Percentiles rank a stretch among this genome's conserved stretches.
Conservation (phyloP, 306 rosid genomes). For the Vigna mungo region DNA sequence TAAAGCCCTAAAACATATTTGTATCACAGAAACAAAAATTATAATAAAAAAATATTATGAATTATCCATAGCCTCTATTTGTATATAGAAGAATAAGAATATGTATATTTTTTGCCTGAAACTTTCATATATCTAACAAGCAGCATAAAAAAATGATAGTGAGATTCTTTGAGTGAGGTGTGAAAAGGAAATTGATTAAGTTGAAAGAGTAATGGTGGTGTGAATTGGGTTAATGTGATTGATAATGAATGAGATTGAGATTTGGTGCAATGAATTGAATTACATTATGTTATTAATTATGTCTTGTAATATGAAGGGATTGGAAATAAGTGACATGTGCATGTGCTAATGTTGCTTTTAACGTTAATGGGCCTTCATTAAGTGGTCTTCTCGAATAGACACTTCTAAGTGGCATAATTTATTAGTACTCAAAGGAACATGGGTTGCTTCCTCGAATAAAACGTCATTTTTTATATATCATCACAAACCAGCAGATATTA, state of each 20-base stretch:
- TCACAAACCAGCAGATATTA: background rate
- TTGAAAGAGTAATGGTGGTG: conserved; percentile 9
- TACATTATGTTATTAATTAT: conserved; percentile 14
- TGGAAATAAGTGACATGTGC: conserved; percentile 42
- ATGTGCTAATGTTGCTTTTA: conserved; percentile 56
- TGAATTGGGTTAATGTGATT: conserved; percentile 31
- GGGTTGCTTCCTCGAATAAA: conserved; percentile 51
- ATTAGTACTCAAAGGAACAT: conserved; percentile 43
- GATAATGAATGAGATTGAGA: conserved; percentile 19
- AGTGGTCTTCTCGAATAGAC: conserved; percentile 55
- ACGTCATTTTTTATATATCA: conserved; percentile 25
- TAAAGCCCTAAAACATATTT: too few relatives aligned
- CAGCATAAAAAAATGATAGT: background rate
- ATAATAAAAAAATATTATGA: too few relatives aligned
- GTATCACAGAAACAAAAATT: too few relatives aligned
- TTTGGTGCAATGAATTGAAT: conserved; percentile 32
- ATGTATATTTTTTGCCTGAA: too few relatives aligned
- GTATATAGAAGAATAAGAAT: too few relatives aligned
- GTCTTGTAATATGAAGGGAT: conserved; percentile 30
- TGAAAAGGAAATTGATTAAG: background rate
- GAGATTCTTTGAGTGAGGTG: background rate
- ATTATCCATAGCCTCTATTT: too few relatives aligned
- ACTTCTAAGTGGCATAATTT: conserved; percentile 28
- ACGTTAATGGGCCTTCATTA: conserved; percentile 43
- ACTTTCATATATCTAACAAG: too few relatives aligned